phyloP scores from a whole-genome alignment of 306 rosid species.

The Abrus precatorius region DNA sequence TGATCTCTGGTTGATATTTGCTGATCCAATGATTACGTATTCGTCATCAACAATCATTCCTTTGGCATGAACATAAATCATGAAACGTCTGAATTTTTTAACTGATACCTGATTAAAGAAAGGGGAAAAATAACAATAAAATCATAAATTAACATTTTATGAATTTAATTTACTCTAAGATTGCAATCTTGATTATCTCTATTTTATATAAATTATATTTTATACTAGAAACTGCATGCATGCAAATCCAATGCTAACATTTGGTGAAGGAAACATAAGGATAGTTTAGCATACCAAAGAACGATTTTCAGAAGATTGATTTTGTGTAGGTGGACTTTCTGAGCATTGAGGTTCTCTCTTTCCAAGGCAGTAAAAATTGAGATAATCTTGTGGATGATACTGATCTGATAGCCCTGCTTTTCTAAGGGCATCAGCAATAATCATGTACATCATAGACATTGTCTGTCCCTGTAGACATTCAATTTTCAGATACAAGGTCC shows the following conservation, averaged over 20 bases:
- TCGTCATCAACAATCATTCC: slow-evolving; percentile 82
- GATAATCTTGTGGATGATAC: slow-evolving; percentile 72
- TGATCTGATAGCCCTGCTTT: slow-evolving; percentile 59
- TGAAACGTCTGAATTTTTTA: slow-evolving; percentile 66
- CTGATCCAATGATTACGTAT: slow-evolving; percentile 75
- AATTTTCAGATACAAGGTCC: slow-evolving; percentile 32
- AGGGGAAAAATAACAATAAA: not conserved
- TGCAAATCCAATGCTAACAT: not conserved
- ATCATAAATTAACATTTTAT: slow-evolving; percentile 15
- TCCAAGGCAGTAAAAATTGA: slow-evolving; percentile 80
- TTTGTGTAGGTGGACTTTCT: not conserved
- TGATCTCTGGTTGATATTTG: slow-evolving; percentile 84
- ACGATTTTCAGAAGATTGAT: slow-evolving; percentile 56
- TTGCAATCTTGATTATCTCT: not conserved
- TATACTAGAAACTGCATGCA: slow-evolving; percentile 13
- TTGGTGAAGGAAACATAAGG: not conserved
- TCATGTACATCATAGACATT: slow-evolving; percentile 78
- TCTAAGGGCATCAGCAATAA: slow-evolving; percentile 65
- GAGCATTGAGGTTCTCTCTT: slow-evolving; percentile 57
- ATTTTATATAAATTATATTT: not conserved
- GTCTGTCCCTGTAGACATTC: slow-evolving; percentile 67
- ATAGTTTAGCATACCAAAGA: slow-evolving; percentile 55
- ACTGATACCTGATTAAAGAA: slow-evolving; percentile 57
- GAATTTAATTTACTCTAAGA: not conserved
- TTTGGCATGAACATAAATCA: slow-evolving; percentile 83